Evolutionary conservation across 257 asterid genomes (phyloP).

Genomic region (Catharanthus roseus): DNA sequence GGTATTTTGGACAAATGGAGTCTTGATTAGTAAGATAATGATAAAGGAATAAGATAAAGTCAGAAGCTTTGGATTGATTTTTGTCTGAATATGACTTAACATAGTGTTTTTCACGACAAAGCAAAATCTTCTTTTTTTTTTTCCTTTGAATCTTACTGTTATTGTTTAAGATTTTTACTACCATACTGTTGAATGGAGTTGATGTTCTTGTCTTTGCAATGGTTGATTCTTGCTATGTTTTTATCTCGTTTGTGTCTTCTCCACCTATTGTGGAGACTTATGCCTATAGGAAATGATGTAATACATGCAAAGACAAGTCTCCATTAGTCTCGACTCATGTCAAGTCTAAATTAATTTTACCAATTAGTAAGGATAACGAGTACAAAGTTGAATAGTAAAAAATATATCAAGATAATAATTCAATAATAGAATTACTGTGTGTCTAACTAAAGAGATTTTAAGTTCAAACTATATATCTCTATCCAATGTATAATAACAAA

Average conservation of each 20-base stretch:
- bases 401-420: too few relatives aligned
- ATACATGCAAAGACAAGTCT: too few relatives aligned
- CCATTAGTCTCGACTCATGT: too few relatives aligned
- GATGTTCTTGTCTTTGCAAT: not conserved
- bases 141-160: not conserved
- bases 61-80: slow-evolving; percentile 5
- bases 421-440: too few relatives aligned
- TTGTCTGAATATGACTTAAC: slow-evolving; percentile 4
- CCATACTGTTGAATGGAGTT: too few relatives aligned
- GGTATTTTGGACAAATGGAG: not conserved
- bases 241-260: not conserved
- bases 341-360: too few relatives aligned
- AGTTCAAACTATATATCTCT: not conserved
- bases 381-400: too few relatives aligned
- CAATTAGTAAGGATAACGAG: too few relatives aligned
- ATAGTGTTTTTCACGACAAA: not conserved
- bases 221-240: not conserved
- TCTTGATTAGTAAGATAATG: not conserved
- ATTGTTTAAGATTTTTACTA: not conserved
- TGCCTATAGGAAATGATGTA: too few relatives aligned
- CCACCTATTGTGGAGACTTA: too few relatives aligned
- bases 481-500: not conserved
- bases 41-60: slow-evolving; percentile 2
- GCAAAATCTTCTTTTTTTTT: too few relatives aligned
- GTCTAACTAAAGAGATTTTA: too few relatives aligned